Evolutionary conservation across 768 basidiomycete species (phyloP), one percentile per base, ranked within the genome.

Genomic region (Hygrocybe punicea): DNA sequence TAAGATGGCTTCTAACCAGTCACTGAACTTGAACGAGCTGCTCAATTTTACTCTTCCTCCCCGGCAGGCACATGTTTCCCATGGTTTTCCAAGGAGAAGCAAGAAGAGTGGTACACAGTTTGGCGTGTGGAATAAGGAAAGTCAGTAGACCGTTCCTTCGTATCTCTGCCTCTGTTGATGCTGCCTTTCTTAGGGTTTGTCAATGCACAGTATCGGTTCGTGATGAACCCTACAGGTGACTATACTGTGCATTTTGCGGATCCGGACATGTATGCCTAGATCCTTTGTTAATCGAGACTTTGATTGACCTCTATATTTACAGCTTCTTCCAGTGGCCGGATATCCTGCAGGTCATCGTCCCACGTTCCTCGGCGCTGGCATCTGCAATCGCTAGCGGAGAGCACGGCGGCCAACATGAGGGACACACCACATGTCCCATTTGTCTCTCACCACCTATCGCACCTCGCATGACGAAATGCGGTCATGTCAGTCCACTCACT

Each of bases 251-350:
- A 97, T 71, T 95, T 98, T 68, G 93, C 93, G 40, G 95, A 98
- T 71, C 93, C 97, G 34, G 97, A 99, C 72, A 95, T 98, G 89
- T 90, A 71, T 66, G 91, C 78, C 58, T 54, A 59, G 51, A 60
- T 47, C 50, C 55, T 34, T 35, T 49, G 25, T 33, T 35, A 16
- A 34, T 35, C 35, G 44, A 5, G 51, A 39, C 47, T 21, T 54
- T 51, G 49, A 54, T 61, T 50, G 67, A 67, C 60, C 60, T 16
- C 53, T 14, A 40, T 51, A 8, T 40, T 49, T 36, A 44, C 59
- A 97, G 94, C 66, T 94, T 89, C 76, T 91, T 96, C 70, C 91
- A 94, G 77, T 97, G 94, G 93, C 84, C 89, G 16, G 93, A 98
- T 72, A 90, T 99, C 64, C 78, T 97, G 8, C 97, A 99, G 73